A percentile compares a stretch with the other conserved stretches of the same genome.
These are phyloP conservation scores for Gastrodia elata DNA, from an alignment of 106 monocot species.

Conservation along the genomic window DNA sequence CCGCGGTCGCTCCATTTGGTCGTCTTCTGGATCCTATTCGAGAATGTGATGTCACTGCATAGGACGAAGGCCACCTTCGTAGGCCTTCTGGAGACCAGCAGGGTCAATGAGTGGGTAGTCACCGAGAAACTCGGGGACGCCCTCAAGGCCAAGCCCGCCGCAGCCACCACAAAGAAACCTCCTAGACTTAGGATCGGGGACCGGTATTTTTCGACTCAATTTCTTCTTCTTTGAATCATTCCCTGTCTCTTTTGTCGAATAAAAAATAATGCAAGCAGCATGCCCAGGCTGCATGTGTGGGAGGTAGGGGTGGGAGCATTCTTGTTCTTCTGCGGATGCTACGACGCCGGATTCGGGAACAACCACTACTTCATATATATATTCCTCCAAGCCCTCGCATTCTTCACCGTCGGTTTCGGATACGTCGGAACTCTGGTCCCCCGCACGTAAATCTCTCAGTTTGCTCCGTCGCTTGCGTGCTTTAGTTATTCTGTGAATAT, in stretches of 20 bases:
- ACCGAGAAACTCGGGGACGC: conserved; percentile 38
- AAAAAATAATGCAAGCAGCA: too few relatives aligned
- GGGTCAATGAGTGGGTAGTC: conserved; percentile 39
- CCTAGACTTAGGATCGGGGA: conserved; percentile 23
- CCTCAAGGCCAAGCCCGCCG: conserved; percentile 8
- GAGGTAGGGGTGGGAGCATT: conserved; percentile 29
- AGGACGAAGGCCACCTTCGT: conserved; percentile 32
- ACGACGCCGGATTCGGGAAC: conserved; percentile 23
- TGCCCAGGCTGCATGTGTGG: conserved; percentile 23
- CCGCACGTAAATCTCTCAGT: background rate
- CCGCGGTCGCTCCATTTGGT: conserved; percentile 32
- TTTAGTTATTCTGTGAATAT: conserved; percentile 1
- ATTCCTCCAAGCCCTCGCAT: conserved; percentile 26
- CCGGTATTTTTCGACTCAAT: conserved; percentile 6
- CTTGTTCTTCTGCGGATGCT: conserved; percentile 36
- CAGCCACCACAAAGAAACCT: conserved; percentile 14
- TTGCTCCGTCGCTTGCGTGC: background rate
- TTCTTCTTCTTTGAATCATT: background rate
- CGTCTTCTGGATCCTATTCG: conserved; percentile 41
- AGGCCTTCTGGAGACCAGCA: conserved; percentile 25
- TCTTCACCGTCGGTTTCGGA: conserved; percentile 30
- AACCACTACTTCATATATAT: conserved; percentile 28
- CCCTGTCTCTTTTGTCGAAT: too few relatives aligned
- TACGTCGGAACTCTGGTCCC: conserved; percentile 22
- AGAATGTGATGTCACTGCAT: conserved; percentile 42